These are phyloP conservation scores for Zygosaccharomyces sapae DNA, from an alignment of 1,139 yeast genomes.

Conservation along the genomic window DNA sequence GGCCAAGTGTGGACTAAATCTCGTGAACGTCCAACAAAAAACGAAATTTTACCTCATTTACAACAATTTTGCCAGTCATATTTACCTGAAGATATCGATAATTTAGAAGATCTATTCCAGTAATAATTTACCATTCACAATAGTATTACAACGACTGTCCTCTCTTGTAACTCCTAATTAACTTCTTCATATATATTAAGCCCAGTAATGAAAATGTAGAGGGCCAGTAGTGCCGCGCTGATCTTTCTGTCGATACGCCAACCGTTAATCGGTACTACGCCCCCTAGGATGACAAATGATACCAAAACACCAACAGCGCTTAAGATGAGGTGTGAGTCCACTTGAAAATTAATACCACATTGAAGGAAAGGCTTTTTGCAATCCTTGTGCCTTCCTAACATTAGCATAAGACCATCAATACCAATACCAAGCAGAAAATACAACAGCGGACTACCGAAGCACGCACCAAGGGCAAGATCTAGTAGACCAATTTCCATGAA, in stretches of 20 bases:
- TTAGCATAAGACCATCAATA: constrained; percentile 56
- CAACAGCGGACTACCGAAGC: constrained; percentile 87
- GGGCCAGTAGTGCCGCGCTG: constrained; percentile 39
- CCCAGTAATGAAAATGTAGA: constrained; percentile 21
- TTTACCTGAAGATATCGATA: constrained; percentile 32
- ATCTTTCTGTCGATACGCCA: constrained; percentile 63
- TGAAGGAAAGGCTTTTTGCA: constrained; percentile 9
- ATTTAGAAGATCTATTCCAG: constrained; percentile 17
- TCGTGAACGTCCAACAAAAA: constrained; percentile 11
- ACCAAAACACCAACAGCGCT: constrained; percentile 51
- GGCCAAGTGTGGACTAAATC: constrained; percentile 22
- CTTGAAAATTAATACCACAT: constrained; percentile 38
- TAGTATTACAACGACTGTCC: background rate
- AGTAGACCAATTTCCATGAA: constrained; percentile 86
- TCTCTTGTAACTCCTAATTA: background rate
- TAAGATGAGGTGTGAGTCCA: constrained; percentile 47
- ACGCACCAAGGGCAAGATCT: constrained; percentile 88
- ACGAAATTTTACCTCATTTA: constrained; percentile 10
- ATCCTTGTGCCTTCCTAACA: constrained; percentile 24
- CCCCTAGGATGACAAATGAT: constrained; percentile 50
- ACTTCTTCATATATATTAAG: constrained; percentile 16
- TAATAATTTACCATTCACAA: constrained; percentile 1
- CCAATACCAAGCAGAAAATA: constrained; percentile 63
- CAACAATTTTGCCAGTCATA: constrained; percentile 26
- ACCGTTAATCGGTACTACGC: constrained; percentile 55